phyloP scores from a whole-genome alignment of 1,284 basidiomycete genomes.

The Mycosarcoma mackinlayi region DNA sequence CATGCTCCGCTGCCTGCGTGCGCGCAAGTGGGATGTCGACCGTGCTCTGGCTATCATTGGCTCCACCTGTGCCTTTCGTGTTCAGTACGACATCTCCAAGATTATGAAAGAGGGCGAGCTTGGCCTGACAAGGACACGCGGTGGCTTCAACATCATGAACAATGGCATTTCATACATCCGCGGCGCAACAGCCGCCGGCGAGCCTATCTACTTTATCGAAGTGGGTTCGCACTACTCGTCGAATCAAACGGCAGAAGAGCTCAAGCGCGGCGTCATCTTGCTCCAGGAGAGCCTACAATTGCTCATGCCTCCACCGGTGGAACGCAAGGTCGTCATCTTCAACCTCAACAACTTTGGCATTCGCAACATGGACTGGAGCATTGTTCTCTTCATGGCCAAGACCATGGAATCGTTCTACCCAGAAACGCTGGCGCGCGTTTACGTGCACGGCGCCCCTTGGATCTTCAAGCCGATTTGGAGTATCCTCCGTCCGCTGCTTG shows the following conservation, averaged over 20 bases:
- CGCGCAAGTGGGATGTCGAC: constrained; percentile 65
- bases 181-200: constrained; percentile 53
- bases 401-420: constrained; percentile 63
- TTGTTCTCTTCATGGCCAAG: constrained; percentile 66
- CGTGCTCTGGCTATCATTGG: constrained; percentile 60
- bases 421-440: constrained; percentile 59
- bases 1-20: constrained; percentile 69
- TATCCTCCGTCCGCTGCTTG: constrained; percentile 59
- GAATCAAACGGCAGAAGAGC: constrained; percentile 61
- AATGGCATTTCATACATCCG: constrained; percentile 60
- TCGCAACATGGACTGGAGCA: constrained; percentile 63
- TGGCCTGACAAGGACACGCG: constrained; percentile 48
- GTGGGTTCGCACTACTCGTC: constrained; percentile 61
- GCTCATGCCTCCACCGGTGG: constrained; percentile 63
- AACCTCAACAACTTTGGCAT: constrained; percentile 64
- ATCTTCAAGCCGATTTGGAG: constrained; percentile 65
- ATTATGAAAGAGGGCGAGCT: constrained; percentile 55
- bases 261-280: constrained; percentile 59
- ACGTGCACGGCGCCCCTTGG: constrained; percentile 64
- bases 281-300: constrained; percentile 52
- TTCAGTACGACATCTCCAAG: constrained; percentile 50
- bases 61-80: constrained; percentile 46
- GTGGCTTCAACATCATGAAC: constrained; percentile 58
- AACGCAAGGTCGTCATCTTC: constrained; percentile 63
- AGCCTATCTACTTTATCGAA: constrained; percentile 63